phyloP scores from a whole-genome alignment of 1,139 yeast species.

The Komagataea norvegica region DNA sequence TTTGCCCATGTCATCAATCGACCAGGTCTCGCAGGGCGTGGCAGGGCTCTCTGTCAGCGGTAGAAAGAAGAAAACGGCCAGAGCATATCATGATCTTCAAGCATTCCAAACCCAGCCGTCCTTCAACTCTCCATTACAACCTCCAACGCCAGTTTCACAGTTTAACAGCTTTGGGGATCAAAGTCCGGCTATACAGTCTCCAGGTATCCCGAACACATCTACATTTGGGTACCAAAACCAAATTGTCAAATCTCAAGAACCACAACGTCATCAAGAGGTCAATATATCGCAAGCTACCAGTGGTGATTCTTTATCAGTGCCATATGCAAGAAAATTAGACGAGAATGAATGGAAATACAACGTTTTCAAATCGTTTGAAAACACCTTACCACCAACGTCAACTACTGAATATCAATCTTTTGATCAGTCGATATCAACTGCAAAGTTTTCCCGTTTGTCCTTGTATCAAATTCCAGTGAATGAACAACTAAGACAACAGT shows the following conservation, averaged over 20 bases:
- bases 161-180: constrained; percentile 1
- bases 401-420: constrained; percentile 66
- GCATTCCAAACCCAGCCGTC: constrained; percentile 1
- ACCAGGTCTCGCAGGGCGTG: constrained; percentile 7
- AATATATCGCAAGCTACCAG: constrained; percentile 4
- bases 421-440: constrained; percentile 84
- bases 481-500: constrained; percentile 62
- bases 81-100: constrained; percentile 40
- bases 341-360: constrained; percentile 18
- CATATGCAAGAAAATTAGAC: constrained; percentile 15
- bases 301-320: constrained; percentile 19
- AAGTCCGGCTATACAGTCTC: neutral
- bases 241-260: neutral
- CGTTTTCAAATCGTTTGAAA: constrained; percentile 21
- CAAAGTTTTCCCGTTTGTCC: constrained; percentile 72
- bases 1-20: constrained; percentile 2
- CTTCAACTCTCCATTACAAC: neutral
- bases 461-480: constrained; percentile 82
- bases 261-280: constrained; percentile 4
- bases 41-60: constrained; percentile 5
- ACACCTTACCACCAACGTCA: constrained; percentile 54
- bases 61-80: constrained; percentile 39
- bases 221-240: too few species aligned
- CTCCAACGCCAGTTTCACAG: neutral
- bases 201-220: neutral